phyloP scores from a whole-genome alignment of 2,329 filamentous ascomycete species.

The Pyrenophora seminiperda region DNA sequence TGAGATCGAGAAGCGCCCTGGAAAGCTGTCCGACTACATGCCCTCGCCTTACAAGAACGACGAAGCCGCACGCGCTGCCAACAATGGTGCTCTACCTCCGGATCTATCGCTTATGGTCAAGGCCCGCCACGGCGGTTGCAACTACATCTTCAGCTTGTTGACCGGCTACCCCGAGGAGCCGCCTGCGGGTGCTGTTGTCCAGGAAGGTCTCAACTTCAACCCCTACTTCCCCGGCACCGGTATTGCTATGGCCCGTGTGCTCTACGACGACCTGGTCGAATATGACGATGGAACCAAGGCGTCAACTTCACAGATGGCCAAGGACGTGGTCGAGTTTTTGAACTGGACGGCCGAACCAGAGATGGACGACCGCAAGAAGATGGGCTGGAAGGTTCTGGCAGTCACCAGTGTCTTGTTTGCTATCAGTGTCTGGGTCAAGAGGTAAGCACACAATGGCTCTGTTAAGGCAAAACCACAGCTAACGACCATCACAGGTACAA shows the following conservation, averaged over 20 bases:
- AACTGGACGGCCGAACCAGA: slow-evolving; percentile 99
- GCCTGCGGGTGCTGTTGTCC: slow-evolving; percentile 84
- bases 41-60: slow-evolving; percentile 98
- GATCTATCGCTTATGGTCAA: slow-evolving; percentile 98
- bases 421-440: slow-evolving; percentile 95
- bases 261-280: slow-evolving; percentile 96
- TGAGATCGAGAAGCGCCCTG: slow-evolving; percentile 96
- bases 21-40: slow-evolving; percentile 98
- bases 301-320: slow-evolving; percentile 98
- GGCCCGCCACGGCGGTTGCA: slow-evolving; percentile 93
- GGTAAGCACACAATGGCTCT: slow-evolving; percentile 52
- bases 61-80: slow-evolving; percentile 94
- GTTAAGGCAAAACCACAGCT: slow-evolving; percentile 20
- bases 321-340: slow-evolving; percentile 98
- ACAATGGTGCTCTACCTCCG: slow-evolving; percentile 96
- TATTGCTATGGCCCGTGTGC: slow-evolving; percentile 97
- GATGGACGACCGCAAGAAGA: slow-evolving; percentile 99
- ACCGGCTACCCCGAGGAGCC: slow-evolving; percentile 98
- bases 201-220: slow-evolving; percentile 97
- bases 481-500: slow-evolving; percentile 70
- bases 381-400: slow-evolving; percentile 95
- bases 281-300: slow-evolving; percentile 97
- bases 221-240: slow-evolving; percentile 99
- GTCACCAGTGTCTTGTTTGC: slow-evolving; percentile 80
- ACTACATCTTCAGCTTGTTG: slow-evolving; percentile 97